phyloP scores from a whole-genome alignment of 768 basidiomycete genomes.

The Suillus weaverae region DNA sequence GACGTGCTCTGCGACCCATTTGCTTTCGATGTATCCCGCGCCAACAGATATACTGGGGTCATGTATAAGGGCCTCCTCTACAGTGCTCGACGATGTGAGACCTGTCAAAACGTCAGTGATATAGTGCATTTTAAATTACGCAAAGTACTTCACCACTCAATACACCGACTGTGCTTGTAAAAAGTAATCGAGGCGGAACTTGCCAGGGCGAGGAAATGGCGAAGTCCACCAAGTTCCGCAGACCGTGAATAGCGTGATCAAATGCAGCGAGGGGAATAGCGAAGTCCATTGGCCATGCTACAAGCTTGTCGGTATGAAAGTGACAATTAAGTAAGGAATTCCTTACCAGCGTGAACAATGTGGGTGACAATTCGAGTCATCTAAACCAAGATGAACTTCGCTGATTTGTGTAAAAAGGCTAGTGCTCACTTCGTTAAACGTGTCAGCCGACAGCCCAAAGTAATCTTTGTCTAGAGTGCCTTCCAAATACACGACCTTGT shows the following conservation, averaged over 20 bases:
- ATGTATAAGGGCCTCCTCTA: slow-evolving; percentile 18
- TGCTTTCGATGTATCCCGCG: slow-evolving; percentile 41
- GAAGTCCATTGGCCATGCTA: slow-evolving; percentile 44
- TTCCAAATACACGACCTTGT: slow-evolving; percentile 33
- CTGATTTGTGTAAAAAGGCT: not conserved
- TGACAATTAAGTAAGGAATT: not conserved
- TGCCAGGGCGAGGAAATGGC: slow-evolving; percentile 23
- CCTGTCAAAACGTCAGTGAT: not conserved
- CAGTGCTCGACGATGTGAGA: not conserved
- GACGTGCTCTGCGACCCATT: slow-evolving; percentile 44
- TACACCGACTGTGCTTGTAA: slow-evolving; percentile 36
- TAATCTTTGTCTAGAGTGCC: slow-evolving; percentile 6
- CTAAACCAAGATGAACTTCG: not conserved
- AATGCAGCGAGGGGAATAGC: slow-evolving; percentile 33
- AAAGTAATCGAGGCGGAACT: slow-evolving; percentile 26
- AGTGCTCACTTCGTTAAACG: not conserved
- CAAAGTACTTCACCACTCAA: slow-evolving; percentile 16
- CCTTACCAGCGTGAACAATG: slow-evolving; percentile 9
- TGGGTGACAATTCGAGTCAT: slow-evolving; percentile 6
- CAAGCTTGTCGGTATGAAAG: slow-evolving; percentile 1
- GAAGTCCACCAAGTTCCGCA: slow-evolving; percentile 36
- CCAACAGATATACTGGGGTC: slow-evolving; percentile 29
- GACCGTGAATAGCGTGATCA: slow-evolving; percentile 27
- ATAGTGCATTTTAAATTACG: not conserved
- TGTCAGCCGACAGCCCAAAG: not conserved